These are phyloP conservation scores for Ustilago bromivora DNA, from an alignment of 1,284 basidiomycete genomes.

Conservation along the genomic window DNA sequence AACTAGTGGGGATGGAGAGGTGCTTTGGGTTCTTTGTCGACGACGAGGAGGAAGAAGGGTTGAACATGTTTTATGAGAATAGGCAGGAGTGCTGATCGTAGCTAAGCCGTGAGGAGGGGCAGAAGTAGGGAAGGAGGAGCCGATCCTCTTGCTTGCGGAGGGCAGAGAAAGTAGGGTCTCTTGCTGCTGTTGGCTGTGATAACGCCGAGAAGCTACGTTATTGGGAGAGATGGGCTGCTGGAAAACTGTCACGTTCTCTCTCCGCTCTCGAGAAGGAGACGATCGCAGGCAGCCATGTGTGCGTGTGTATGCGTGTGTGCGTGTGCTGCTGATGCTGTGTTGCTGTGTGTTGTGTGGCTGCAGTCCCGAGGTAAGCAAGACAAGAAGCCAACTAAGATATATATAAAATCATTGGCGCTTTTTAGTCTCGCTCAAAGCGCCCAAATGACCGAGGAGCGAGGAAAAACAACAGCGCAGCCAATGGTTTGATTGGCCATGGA, in stretches of 20 bases:
- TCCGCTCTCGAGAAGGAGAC: too few relatives aligned
- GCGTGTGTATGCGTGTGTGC: neutral
- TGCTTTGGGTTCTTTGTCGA: slow-evolving; percentile 14
- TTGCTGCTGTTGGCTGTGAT: neutral
- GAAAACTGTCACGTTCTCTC: too few relatives aligned
- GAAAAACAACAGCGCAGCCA: neutral
- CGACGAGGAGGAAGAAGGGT: neutral
- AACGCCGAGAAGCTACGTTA: neutral
- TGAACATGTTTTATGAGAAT: slow-evolving; percentile 1
- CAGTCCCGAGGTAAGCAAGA: neutral
- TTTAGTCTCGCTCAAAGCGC: neutral
- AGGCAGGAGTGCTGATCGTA: slow-evolving; percentile 1
- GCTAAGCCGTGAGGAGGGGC: neutral
- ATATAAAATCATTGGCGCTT: neutral
- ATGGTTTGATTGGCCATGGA: slow-evolving; percentile 9
- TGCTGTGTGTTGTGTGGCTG: neutral
- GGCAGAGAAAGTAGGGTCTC: neutral
- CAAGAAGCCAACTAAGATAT: neutral
- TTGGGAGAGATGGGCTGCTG: too few relatives aligned
- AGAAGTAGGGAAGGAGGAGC: neutral
- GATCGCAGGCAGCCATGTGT: too few relatives aligned
- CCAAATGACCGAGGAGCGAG: neutral
- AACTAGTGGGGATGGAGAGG: slow-evolving; percentile 23
- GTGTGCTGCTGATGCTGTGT: neutral
- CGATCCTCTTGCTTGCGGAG: neutral